Evolutionary conservation across 1,139 yeast species (phyloP).

Genomic region (Blastobotrys petasosporus): DNA sequence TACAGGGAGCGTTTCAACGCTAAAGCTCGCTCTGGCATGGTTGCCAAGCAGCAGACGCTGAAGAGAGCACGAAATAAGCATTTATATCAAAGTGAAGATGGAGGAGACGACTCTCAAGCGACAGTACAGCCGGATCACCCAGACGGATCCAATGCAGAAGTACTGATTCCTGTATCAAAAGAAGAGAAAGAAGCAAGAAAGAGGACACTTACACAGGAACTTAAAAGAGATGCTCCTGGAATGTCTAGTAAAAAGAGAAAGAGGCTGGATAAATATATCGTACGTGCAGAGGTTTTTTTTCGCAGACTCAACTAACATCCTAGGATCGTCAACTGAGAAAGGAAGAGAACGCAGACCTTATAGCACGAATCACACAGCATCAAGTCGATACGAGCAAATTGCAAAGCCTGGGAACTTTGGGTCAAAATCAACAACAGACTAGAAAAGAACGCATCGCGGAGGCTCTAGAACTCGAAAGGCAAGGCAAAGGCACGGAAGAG

Average conservation of each 20-base stretch:
- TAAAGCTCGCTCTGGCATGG: slow-evolving; percentile 80
- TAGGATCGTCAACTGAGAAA: slow-evolving; percentile 79
- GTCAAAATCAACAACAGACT: slow-evolving; percentile 64
- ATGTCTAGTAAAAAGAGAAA: slow-evolving; percentile 70
- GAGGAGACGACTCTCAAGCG: slow-evolving; percentile 9
- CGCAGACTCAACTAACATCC: slow-evolving; percentile 29
- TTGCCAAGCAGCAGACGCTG: slow-evolving; percentile 70
- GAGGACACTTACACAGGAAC: slow-evolving; percentile 53
- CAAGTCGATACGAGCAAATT: slow-evolving; percentile 60
- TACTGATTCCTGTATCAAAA: slow-evolving; percentile 44
- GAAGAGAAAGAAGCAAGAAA: slow-evolving; percentile 62
- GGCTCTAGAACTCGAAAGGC: slow-evolving; percentile 66
- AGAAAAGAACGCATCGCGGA: slow-evolving; percentile 64
- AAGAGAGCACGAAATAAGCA: slow-evolving; percentile 59
- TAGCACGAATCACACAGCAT: slow-evolving; percentile 65
- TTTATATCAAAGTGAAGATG: slow-evolving; percentile 20
- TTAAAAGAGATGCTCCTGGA: slow-evolving; percentile 60
- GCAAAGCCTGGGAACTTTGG: slow-evolving; percentile 69
- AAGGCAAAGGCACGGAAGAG: slow-evolving; percentile 63
- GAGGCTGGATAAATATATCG: slow-evolving; percentile 42
- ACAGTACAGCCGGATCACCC: slow-evolving; percentile 9
- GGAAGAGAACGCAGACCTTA: slow-evolving; percentile 75
- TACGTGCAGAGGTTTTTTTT: slow-evolving; percentile 17
- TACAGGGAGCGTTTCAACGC: slow-evolving; percentile 77
- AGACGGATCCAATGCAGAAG: slow-evolving; percentile 55